phyloP scores from a whole-genome alignment of 2,329 filamentous ascomycete species.

The Colletotrichum noveboracense region DNA sequence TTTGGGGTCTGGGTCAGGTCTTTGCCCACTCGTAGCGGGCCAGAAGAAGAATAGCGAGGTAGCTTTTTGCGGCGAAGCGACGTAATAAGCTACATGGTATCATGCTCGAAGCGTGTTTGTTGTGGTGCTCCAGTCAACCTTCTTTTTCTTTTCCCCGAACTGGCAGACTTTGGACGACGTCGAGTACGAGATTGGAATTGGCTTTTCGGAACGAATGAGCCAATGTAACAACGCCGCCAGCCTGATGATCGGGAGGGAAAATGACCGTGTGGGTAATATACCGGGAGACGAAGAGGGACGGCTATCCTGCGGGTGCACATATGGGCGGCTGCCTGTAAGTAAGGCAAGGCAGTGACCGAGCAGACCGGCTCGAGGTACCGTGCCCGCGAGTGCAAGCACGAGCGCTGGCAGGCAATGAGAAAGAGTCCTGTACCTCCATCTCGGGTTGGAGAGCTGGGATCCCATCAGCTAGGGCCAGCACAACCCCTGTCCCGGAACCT shows the following conservation, averaged over 20 bases:
- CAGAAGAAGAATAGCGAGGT: not conserved
- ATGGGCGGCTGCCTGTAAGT: not conserved
- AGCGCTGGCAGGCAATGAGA: not conserved
- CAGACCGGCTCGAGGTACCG: not conserved
- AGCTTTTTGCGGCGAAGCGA: not conserved
- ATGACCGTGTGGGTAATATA: not conserved
- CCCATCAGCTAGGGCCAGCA: constrained; percentile 1
- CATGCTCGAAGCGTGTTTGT: not conserved
- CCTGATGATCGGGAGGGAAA: not conserved
- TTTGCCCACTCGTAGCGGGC: not conserved
- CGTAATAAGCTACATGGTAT: not conserved
- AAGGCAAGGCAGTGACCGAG: not conserved
- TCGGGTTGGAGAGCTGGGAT: not conserved
- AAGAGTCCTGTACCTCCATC: not conserved
- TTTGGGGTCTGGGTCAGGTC: not conserved
- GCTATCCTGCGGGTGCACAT: not conserved
- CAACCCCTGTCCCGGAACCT: constrained; percentile 1
- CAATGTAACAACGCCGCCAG: not conserved
- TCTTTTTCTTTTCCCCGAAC: not conserved
- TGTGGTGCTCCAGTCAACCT: not conserved
- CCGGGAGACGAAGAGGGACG: not conserved
- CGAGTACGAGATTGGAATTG: not conserved
- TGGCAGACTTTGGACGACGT: constrained; percentile 6
- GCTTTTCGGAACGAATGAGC: not conserved
- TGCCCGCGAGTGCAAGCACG: not conserved